Conservation (phyloP, 2,329 filamentous ascomycete genomes). For the Epichloe sylvatica region DNA sequence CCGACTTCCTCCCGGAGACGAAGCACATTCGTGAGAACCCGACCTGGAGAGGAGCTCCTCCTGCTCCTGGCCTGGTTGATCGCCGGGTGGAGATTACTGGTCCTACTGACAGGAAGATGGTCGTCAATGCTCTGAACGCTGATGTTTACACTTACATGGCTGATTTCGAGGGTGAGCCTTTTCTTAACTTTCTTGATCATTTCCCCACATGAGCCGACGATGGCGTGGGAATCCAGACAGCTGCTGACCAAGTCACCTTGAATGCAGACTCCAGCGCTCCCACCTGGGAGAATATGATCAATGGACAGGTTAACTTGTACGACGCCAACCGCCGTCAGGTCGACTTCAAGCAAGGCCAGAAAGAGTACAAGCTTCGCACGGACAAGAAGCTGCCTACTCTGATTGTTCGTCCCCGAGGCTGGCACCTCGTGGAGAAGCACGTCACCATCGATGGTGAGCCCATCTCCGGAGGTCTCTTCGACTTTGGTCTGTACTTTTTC, state of each 20-base stretch:
- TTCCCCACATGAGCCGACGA: background rate
- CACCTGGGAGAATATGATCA: conserved; percentile 99
- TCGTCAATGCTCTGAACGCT: conserved; percentile 90
- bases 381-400: conserved; percentile 76
- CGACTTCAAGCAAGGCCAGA: conserved; percentile 89
- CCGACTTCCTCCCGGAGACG: conserved; percentile 92
- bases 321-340: conserved; percentile 87
- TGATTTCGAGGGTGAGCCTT: conserved; percentile 74
- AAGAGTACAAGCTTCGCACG: conserved; percentile 94
- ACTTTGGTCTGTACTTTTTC: conserved; percentile 98
- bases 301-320: conserved; percentile 93
- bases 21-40: conserved; percentile 88
- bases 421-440: conserved; percentile 98
- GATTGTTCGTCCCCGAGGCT: conserved; percentile 87
- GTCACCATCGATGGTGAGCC: conserved; percentile 90
- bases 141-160: conserved; percentile 99
- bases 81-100: conserved; percentile 94
- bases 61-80: conserved; percentile 84
- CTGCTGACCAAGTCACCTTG: background rate
- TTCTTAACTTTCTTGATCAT: too few relatives aligned
- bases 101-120: conserved; percentile 96
- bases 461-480: conserved; percentile 83
- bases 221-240: too few relatives aligned
- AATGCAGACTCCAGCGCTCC: conserved; percentile 74
- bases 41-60: conserved; percentile 83